These are phyloP conservation scores for Babesia divergens DNA, from an alignment of 169 alveolate genomes.

Conservation along the genomic window DNA sequence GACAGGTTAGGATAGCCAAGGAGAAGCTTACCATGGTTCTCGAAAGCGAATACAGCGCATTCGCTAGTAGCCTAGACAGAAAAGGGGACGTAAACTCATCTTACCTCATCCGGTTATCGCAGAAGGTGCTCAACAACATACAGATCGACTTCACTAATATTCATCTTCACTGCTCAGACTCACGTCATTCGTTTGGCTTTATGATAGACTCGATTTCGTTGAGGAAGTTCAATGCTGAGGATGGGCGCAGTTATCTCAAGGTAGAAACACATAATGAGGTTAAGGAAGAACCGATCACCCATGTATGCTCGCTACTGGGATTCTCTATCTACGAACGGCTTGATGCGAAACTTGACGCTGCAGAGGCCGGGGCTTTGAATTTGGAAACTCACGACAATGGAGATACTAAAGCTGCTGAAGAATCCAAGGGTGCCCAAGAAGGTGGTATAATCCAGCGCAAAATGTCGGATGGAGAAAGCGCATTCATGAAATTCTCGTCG, in stretches of 20 bases:
- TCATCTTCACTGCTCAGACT: constrained; percentile 76
- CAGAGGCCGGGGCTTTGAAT: neutral
- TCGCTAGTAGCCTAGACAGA: constrained; percentile 44
- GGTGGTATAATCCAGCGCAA: neutral
- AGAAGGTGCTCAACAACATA: constrained; percentile 76
- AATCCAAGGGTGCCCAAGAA: neutral
- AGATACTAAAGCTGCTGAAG: neutral
- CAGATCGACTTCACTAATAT: constrained; percentile 79
- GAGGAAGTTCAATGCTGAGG: constrained; percentile 46
- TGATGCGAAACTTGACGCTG: neutral
- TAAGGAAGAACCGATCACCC: constrained; percentile 57
- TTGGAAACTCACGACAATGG: neutral
- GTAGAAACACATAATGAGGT: constrained; percentile 25
- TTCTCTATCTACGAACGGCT: constrained; percentile 49
- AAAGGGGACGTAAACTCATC: constrained; percentile 67
- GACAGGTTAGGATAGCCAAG: constrained; percentile 68
- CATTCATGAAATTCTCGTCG: neutral
- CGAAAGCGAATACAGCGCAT: constrained; percentile 59
- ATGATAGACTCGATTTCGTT: constrained; percentile 71
- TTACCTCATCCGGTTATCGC: constrained; percentile 74
- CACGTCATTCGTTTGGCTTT: constrained; percentile 69
- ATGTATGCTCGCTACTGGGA: constrained; percentile 57
- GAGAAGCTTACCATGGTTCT: constrained; percentile 36
- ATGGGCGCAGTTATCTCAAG: constrained; percentile 33
- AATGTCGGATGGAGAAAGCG: neutral